phyloP scores from a whole-genome alignment of 176 grass and related monocot species.

The Chrysopogon serrulatus region DNA sequence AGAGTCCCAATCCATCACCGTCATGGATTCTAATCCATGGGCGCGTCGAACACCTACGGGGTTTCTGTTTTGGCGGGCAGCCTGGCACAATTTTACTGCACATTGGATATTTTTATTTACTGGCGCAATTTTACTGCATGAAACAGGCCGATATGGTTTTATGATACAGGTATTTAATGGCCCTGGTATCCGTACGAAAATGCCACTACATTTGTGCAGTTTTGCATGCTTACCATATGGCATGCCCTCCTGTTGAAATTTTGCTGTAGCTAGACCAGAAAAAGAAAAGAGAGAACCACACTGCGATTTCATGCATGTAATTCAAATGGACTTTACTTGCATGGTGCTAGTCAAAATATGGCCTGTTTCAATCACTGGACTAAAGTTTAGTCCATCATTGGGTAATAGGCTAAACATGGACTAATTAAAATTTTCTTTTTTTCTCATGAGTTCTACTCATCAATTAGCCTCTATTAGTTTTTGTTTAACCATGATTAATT shows the following conservation, averaged over 20 bases:
- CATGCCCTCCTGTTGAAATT: not conserved
- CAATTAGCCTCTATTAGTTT: too few relatives aligned
- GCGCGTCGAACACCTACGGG: not conserved
- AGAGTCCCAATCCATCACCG: not conserved
- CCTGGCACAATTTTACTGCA: too few relatives aligned
- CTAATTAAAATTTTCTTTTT: too few relatives aligned
- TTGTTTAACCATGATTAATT: too few relatives aligned
- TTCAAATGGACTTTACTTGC: not conserved
- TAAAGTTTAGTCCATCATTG: not conserved
- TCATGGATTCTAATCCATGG: not conserved
- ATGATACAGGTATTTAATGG: not conserved
- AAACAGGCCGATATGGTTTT: conserved; percentile 22
- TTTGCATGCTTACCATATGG: not conserved
- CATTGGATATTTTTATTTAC: not conserved
- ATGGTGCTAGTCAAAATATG: not conserved
- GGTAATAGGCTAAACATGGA: too few relatives aligned
- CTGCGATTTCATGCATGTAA: not conserved
- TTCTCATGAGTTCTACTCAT: too few relatives aligned
- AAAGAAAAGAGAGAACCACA: not conserved
- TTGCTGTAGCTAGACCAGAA: not conserved
- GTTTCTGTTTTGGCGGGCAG: too few relatives aligned
- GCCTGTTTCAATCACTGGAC: not conserved
- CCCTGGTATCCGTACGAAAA: not conserved
- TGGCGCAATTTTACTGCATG: not conserved
- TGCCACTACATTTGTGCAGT: not conserved